Percentiles rank a stretch among this genome's conserved stretches.
Evolutionary conservation across 2,329 filamentous ascomycete genomes (phyloP).

Genomic region (Xylariaceae sp.): DNA sequence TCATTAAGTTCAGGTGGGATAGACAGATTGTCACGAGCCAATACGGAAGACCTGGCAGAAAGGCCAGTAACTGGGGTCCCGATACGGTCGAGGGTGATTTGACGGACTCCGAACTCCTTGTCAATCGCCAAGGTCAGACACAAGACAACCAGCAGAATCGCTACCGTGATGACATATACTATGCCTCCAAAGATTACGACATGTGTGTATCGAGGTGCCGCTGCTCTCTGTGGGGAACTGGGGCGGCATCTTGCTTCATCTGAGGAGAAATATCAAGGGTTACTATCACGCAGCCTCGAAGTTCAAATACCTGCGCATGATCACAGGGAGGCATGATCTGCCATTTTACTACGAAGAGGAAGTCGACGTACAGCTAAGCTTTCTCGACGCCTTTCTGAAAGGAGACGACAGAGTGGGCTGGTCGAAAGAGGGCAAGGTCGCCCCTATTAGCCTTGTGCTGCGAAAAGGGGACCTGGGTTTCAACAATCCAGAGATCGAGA

Average conservation of each 20-base stretch:
- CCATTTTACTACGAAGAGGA: constrained; percentile 70
- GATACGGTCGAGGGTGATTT: constrained; percentile 57
- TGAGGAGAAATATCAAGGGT: constrained; percentile 66
- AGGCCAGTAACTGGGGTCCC: constrained; percentile 27
- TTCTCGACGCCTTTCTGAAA: constrained; percentile 69
- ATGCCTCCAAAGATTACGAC: constrained; percentile 60
- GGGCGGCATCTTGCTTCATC: constrained; percentile 66
- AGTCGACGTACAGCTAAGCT: constrained; percentile 63
- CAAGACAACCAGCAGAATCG: constrained; percentile 44
- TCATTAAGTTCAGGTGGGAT: constrained; percentile 63
- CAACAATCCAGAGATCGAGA: constrained; percentile 60
- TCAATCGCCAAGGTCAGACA: constrained; percentile 47
- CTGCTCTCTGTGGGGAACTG: constrained; percentile 66
- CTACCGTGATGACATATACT: constrained; percentile 62
- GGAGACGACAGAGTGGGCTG: constrained; percentile 61
- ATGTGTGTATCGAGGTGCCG: constrained; percentile 64
- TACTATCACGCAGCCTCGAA: constrained; percentile 60
- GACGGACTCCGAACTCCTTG: constrained; percentile 45
- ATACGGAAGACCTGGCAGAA: constrained; percentile 50
- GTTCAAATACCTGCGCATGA: constrained; percentile 66
- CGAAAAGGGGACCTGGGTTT: constrained; percentile 64
- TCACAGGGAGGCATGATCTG: constrained; percentile 66
- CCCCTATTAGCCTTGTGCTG: constrained; percentile 57
- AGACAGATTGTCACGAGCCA: constrained; percentile 64
- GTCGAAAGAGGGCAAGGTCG: constrained; percentile 52